Conservation (phyloP, 176 grass and related monocot genomes). For the Raddia guianensis region DNA sequence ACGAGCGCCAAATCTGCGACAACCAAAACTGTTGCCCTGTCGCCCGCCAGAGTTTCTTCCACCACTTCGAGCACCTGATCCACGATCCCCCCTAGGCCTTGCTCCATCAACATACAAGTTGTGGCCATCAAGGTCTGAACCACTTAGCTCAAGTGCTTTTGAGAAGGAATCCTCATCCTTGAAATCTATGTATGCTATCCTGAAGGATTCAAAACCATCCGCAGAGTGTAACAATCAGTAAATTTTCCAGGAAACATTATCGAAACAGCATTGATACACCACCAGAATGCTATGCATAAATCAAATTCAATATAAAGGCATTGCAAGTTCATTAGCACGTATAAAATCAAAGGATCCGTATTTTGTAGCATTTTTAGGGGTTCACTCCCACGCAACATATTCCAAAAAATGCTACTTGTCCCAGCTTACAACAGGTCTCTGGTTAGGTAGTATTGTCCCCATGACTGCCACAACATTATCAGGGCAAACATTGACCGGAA, state of each 20-base stretch:
- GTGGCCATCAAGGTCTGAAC: constrained; percentile 60
- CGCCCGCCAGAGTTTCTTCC: constrained; percentile 31
- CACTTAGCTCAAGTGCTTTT: constrained; percentile 67
- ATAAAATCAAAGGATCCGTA: neutral
- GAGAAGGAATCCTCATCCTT: constrained; percentile 45
- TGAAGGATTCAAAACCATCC: constrained; percentile 28
- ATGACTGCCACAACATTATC: neutral
- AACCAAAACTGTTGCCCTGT: constrained; percentile 32
- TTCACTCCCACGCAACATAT: neutral
- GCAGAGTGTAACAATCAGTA: neutral
- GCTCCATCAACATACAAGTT: constrained; percentile 64
- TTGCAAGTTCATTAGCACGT: neutral
- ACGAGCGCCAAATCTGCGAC: constrained; percentile 16
- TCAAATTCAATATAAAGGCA: neutral
- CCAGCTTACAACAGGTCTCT: neutral
- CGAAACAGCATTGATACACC: neutral
- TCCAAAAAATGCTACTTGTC: neutral
- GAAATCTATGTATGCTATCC: constrained; percentile 90
- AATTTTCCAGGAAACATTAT: neutral
- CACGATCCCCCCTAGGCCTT: constrained; percentile 48
- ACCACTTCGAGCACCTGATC: constrained; percentile 15
- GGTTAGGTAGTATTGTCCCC: neutral
- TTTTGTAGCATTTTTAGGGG: neutral
- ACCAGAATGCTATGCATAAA: neutral
- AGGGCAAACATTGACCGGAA: neutral